Conservation (phyloP, 2,329 filamentous ascomycete species). For the Neofusicoccum parvum region DNA sequence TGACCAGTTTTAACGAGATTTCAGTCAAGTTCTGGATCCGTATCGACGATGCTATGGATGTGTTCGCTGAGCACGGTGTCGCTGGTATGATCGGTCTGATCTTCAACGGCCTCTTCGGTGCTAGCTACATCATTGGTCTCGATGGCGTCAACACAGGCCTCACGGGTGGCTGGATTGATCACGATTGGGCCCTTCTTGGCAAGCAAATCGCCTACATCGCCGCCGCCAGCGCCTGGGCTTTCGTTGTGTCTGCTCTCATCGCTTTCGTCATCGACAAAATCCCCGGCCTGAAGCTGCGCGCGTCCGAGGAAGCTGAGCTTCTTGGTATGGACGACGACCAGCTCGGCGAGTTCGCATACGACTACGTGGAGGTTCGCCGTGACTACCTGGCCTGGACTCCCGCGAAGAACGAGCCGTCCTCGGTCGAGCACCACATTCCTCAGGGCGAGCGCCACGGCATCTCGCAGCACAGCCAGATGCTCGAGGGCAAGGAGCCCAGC, state of each 20-base stretch:
- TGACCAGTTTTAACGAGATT: slow-evolving; percentile 26
- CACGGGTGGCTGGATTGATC: slow-evolving; percentile 72
- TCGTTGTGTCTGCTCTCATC: slow-evolving; percentile 72
- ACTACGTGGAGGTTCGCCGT: slow-evolving; percentile 85
- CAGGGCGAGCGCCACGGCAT: slow-evolving; percentile 71
- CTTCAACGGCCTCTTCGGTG: slow-evolving; percentile 75
- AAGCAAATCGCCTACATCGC: slow-evolving; percentile 78
- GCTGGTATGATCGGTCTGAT: slow-evolving; percentile 81
- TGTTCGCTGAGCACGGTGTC: slow-evolving; percentile 86
- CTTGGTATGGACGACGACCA: slow-evolving; percentile 90
- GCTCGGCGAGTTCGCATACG: slow-evolving; percentile 86
- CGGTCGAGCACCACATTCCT: slow-evolving; percentile 62
- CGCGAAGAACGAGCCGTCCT: slow-evolving; percentile 65
- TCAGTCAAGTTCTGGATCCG: slow-evolving; percentile 73
- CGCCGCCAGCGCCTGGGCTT: slow-evolving; percentile 67
- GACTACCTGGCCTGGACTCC: slow-evolving; percentile 90
- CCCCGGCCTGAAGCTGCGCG: slow-evolving; percentile 77
- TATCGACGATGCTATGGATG: slow-evolving; percentile 85
- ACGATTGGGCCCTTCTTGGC: slow-evolving; percentile 74
- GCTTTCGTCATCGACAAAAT: slow-evolving; percentile 75
- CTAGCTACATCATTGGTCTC: slow-evolving; percentile 72
- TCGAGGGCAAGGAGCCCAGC: slow-evolving; percentile 58
- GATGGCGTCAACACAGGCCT: slow-evolving; percentile 72
- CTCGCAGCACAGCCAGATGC: slow-evolving; percentile 67
- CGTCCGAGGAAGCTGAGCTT: slow-evolving; percentile 78